A percentile compares a stretch with the other conserved stretches of the same genome.
phyloP scores from a whole-genome alignment of 192 early-diverging fungal species.

The Coemansia asiatica region DNA sequence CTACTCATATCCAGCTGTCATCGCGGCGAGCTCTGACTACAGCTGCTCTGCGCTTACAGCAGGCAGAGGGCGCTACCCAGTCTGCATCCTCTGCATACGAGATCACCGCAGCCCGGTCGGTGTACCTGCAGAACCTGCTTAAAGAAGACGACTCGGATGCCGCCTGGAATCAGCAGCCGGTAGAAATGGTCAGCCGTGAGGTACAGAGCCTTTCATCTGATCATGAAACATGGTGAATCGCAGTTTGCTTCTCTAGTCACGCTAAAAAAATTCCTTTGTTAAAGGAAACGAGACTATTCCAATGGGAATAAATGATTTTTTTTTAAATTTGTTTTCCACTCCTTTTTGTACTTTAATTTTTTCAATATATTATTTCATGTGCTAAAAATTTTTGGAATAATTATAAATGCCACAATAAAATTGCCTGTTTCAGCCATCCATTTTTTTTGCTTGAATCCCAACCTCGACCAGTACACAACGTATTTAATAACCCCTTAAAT shows the following conservation, averaged over 20 bases:
- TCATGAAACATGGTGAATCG: constrained; percentile 35
- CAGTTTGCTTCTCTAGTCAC: not conserved
- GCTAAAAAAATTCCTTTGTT: no score
- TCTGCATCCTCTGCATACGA: constrained; percentile 15
- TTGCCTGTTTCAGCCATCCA: not conserved
- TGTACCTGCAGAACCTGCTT: constrained; percentile 43
- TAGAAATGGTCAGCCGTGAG: constrained; percentile 51
- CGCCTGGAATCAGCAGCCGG: constrained; percentile 42
- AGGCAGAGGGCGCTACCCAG: constrained; percentile 11
- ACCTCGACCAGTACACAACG: no score
- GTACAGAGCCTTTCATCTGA: constrained; percentile 27
- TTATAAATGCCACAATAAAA: not conserved
- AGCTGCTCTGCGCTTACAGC: constrained; percentile 8
- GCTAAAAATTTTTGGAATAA: not conserved
- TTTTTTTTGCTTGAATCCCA: not conserved
- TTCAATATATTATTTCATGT: not conserved
- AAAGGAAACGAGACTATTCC: no score
- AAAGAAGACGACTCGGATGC: constrained; percentile 45
- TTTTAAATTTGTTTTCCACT: no score
- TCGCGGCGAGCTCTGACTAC: constrained; percentile 19
- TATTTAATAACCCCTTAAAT: no score
- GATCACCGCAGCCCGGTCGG: constrained; percentile 8
- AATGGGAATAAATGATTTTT: no score
- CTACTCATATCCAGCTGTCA: constrained; percentile 8
- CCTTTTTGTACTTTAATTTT: not conserved